phyloP scores from a whole-genome alignment of 108 stramenopile genomes.

The Cyclotella sp. region DNA sequence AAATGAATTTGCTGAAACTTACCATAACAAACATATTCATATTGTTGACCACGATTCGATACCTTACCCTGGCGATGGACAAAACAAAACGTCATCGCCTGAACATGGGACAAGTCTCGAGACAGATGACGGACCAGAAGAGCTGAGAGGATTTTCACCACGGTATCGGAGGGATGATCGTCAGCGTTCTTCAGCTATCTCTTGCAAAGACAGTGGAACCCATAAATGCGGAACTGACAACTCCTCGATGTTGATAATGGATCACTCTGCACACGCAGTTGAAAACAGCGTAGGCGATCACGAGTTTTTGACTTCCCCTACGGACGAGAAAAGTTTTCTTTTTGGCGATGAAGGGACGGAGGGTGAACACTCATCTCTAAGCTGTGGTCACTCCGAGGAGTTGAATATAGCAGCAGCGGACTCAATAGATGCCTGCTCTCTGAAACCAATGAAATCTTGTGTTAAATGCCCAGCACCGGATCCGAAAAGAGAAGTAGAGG shows the following conservation, averaged over 20 bases:
- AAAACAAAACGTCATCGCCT: too few relatives aligned
- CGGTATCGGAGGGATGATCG: background rate
- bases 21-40: too few relatives aligned
- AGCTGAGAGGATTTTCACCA: background rate
- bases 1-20: background rate
- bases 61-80: too few relatives aligned
- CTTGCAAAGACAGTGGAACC: background rate
- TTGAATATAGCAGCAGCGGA: background rate
- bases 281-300: slow-evolving; percentile 20
- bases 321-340: slow-evolving; percentile 17
- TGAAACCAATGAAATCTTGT: slow-evolving; percentile 10
- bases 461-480: background rate
- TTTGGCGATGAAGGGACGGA: slow-evolving; percentile 10
- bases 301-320: slow-evolving; percentile 14
- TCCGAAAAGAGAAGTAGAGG: background rate
- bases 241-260: slow-evolving; percentile 11
- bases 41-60: too few relatives aligned
- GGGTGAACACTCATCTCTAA: background rate
- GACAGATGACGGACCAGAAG: background rate
- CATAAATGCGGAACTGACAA: background rate
- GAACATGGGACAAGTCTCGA: background rate
- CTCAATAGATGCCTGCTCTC: background rate
- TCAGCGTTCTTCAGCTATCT: background rate
- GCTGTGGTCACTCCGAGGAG: background rate
- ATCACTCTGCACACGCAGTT: background rate